These are phyloP conservation scores for Paramecium sonneborni DNA, from an alignment of 73 alveolate genomes.

Conservation along the genomic window DNA sequence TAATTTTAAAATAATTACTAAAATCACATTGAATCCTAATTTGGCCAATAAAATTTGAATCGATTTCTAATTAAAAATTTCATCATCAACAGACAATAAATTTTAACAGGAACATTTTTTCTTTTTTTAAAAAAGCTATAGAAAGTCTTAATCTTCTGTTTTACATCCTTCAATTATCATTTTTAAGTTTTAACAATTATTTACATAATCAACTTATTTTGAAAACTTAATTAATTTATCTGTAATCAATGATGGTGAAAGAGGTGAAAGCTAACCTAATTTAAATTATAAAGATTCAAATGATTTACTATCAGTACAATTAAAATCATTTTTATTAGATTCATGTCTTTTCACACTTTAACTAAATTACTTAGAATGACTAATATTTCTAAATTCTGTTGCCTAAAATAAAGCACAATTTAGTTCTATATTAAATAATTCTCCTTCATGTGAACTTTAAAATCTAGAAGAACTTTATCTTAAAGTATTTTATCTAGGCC, in stretches of 20 bases:
- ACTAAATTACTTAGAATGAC: background rate
- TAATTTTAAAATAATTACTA: background rate
- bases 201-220: background rate
- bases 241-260: background rate
- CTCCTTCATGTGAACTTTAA: background rate
- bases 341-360: background rate
- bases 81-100: slow-evolving; percentile 7
- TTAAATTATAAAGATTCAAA: background rate
- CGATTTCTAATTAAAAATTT: background rate
- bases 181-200: background rate
- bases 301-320: background rate
- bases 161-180: background rate
- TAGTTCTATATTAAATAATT: background rate
- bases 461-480: background rate
- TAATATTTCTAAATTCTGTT: background rate
- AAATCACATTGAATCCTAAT: background rate
- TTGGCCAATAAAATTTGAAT: background rate
- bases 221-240: background rate
- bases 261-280: background rate
- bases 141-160: background rate
- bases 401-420: background rate
- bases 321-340: background rate
- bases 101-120: background rate
- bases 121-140: background rate
- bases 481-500: background rate